phyloP scores from a whole-genome alignment of 2,329 filamentous ascomycete species.

The Didymellaceae sp. region DNA sequence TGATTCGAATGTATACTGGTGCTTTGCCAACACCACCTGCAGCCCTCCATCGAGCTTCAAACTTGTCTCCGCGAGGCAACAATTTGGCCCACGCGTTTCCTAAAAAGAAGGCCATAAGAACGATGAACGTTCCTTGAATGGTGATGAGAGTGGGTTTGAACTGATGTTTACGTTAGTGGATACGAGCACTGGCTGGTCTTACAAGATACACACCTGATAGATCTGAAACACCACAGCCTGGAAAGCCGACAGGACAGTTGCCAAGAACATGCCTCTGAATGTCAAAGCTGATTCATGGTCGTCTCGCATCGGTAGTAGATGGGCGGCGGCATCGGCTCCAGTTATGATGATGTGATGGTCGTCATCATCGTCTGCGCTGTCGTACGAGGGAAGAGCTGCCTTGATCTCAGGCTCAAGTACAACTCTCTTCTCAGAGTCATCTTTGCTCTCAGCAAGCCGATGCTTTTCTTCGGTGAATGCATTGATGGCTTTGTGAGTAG shows the following conservation, averaged over 20 bases:
- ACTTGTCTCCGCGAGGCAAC: constrained; percentile 22
- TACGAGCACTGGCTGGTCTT: not conserved
- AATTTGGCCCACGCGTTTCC: constrained; percentile 22
- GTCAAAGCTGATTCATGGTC: constrained; percentile 19
- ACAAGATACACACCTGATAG: constrained; percentile 10
- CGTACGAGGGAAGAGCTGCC: constrained; percentile 16
- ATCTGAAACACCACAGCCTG: constrained; percentile 25
- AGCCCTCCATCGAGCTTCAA: constrained; percentile 23
- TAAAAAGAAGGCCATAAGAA: constrained; percentile 23
- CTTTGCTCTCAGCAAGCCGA: constrained; percentile 9
- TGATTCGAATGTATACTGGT: constrained; percentile 17
- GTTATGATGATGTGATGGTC: constrained; percentile 21
- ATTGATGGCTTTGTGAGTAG: constrained; percentile 20
- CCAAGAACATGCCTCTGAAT: constrained; percentile 20
- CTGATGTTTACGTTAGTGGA: constrained; percentile 6
- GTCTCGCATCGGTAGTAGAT: constrained; percentile 22
- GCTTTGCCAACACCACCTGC: constrained; percentile 16
- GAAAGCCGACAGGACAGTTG: constrained; percentile 19
- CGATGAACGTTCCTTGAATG: constrained; percentile 26
- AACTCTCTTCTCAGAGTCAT: constrained; percentile 12
- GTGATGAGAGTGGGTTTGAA: constrained; percentile 24
- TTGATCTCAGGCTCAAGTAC: constrained; percentile 19
- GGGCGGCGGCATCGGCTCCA: constrained; percentile 24
- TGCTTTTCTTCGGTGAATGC: constrained; percentile 21
- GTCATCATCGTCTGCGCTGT: constrained; percentile 11